Conservation (phyloP, 139 green algal species). For the Closterium sp. region DNA sequence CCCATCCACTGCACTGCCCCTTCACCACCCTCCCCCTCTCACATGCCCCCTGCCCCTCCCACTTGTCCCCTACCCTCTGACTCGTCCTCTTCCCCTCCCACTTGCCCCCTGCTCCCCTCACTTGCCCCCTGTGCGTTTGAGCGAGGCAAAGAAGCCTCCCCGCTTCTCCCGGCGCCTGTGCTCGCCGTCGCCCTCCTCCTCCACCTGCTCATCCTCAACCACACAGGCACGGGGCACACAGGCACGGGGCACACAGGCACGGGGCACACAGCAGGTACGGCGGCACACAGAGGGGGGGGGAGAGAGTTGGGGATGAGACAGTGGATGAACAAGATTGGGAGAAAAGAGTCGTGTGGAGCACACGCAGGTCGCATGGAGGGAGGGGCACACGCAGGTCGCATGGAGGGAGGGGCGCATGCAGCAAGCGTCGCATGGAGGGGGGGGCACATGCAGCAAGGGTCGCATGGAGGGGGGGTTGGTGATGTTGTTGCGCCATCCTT, state of each 20-base stretch:
- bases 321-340: background rate
- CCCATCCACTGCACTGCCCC: too few species aligned
- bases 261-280: background rate
- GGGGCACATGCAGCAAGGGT: too few species aligned
- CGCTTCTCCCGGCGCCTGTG: conserved; percentile 25
- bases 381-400: too few species aligned
- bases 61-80: background rate
- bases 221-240: background rate
- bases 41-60: background rate
- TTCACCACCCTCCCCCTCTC: background rate
- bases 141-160: conserved; percentile 32
- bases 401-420: too few species aligned
- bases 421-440: too few species aligned
- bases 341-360: background rate
- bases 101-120: background rate
- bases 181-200: conserved; percentile 40
- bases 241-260: background rate
- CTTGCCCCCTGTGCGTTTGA: conserved; percentile 2
- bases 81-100: background rate
- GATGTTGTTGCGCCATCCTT: too few species aligned
- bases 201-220: too few species aligned
- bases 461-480: too few species aligned
- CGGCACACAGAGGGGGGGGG: background rate
- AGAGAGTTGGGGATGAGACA: background rate
- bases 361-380: too few species aligned